A percentile compares a stretch with the other conserved stretches of the same genome.
These are phyloP conservation scores for Pichia paraexigua DNA, from an alignment of 805 yeast genomes.

Conservation along the genomic window DNA sequence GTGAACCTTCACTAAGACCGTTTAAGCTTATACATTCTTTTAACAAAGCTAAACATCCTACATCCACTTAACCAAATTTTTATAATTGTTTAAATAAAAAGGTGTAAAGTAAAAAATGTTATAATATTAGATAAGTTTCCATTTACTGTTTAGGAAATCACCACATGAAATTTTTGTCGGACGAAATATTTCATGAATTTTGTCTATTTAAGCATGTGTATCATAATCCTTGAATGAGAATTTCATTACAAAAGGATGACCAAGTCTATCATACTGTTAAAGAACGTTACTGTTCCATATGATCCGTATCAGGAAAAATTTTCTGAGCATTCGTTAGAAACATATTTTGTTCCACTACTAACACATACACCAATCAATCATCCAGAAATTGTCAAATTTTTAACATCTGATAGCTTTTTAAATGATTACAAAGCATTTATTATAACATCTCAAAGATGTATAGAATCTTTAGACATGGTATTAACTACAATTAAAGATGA, in stretches of 20 bases:
- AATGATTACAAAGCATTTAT: conserved; percentile 44
- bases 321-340: conserved; percentile 27
- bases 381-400: conserved; percentile 33
- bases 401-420: conserved; percentile 37
- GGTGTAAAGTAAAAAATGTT: no score
- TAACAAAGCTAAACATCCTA: background rate
- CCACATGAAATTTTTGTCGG: background rate
- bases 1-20: background rate
- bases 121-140: background rate
- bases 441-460: conserved; percentile 87
- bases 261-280: conserved; percentile 44
- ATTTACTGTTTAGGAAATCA: background rate
- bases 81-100: background rate
- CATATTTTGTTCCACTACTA: conserved; percentile 66
- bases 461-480: conserved; percentile 58
- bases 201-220: no score
- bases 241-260: conserved; percentile 3
- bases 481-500: conserved; percentile 24
- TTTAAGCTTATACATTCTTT: background rate
- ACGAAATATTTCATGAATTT: no score
- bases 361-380: conserved; percentile 53
- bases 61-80: background rate
- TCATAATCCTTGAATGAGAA: background rate
- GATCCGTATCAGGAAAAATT: conserved; percentile 58
- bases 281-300: conserved; percentile 59